phyloP scores from a whole-genome alignment of 148 eudicot species.

The Bassia scoparia region DNA sequence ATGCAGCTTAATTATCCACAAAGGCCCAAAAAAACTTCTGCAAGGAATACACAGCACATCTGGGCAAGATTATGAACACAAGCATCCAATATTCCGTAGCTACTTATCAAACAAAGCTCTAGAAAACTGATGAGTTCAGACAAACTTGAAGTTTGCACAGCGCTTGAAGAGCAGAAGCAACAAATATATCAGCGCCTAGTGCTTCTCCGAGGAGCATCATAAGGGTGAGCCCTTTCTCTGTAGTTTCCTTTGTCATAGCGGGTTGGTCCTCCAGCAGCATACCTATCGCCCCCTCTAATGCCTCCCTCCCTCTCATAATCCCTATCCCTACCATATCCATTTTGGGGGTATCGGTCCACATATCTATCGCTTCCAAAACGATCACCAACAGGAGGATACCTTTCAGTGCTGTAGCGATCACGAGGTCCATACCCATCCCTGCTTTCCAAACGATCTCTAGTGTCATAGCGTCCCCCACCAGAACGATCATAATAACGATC shows the following conservation, averaged over 20 bases:
- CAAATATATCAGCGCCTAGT: conserved; percentile 25
- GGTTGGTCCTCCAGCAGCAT: conserved; percentile 37
- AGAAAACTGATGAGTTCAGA: conserved; percentile 17
- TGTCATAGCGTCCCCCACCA: conserved; percentile 36
- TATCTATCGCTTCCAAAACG: conserved; percentile 38
- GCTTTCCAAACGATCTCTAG: conserved; percentile 37
- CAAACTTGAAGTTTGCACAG: conserved; percentile 1
- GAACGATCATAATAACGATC: conserved; percentile 32
- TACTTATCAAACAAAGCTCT: conserved; percentile 18
- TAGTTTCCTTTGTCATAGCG: conserved; percentile 37
- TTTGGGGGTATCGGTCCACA: conserved; percentile 29
- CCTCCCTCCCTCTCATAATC: conserved; percentile 38
- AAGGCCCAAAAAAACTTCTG: conserved; percentile 14
- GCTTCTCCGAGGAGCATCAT: conserved; percentile 35
- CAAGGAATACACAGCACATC: conserved; percentile 18
- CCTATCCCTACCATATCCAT: conserved; percentile 39
- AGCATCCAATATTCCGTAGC: conserved; percentile 23
- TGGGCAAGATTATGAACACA: conserved; percentile 20
- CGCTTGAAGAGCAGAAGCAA: conserved; percentile 2
- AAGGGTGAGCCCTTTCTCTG: conserved; percentile 38
- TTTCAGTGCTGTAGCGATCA: conserved; percentile 36
- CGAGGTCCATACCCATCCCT: conserved; percentile 38
- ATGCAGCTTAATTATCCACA: conserved; percentile 18
- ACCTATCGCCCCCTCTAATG: conserved; percentile 35
- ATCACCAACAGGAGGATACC: conserved; percentile 37